Evolutionary conservation across 2,329 filamentous ascomycete species (phyloP).

Genomic region (Colletotrichum lini): DNA sequence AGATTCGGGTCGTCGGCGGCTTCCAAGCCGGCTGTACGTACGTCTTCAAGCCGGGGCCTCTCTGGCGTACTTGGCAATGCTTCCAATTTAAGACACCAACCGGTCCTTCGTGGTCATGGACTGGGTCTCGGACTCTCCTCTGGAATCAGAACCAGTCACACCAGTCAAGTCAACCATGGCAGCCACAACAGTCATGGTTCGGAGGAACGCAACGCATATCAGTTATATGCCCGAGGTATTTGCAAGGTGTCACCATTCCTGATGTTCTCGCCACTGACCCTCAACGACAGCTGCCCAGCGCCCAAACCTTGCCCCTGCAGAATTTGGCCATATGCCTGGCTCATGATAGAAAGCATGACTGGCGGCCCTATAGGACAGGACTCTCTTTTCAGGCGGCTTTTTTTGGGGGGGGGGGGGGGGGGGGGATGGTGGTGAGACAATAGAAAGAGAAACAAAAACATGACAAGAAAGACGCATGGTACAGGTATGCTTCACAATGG

Average conservation of each 20-base stretch:
- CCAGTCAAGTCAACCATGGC: neutral
- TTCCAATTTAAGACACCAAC: conserved; percentile 13
- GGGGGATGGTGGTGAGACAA: no score
- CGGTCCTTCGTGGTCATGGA: neutral
- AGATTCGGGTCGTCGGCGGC: conserved; percentile 49
- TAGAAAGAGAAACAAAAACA: neutral
- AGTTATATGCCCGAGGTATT: conserved; percentile 5
- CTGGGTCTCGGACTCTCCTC: conserved; percentile 36
- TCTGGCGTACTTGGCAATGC: conserved; percentile 25
- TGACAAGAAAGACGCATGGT: neutral
- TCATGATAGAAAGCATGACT: neutral
- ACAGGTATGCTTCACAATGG: neutral
- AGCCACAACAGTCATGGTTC: neutral
- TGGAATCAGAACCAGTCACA: conserved; percentile 24
- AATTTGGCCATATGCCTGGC: neutral
- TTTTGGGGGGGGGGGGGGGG: no score
- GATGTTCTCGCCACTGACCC: neutral
- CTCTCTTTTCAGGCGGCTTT: neutral
- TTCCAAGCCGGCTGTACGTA: conserved; percentile 51
- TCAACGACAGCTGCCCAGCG: conserved; percentile 8
- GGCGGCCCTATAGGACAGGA: neutral
- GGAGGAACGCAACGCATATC: neutral
- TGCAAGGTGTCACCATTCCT: neutral
- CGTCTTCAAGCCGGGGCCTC: conserved; percentile 41
- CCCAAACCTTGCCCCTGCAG: conserved; percentile 7